These are phyloP conservation scores for Mrakia frigida DNA, from an alignment of 768 basidiomycete genomes.

Conservation along the genomic window DNA sequence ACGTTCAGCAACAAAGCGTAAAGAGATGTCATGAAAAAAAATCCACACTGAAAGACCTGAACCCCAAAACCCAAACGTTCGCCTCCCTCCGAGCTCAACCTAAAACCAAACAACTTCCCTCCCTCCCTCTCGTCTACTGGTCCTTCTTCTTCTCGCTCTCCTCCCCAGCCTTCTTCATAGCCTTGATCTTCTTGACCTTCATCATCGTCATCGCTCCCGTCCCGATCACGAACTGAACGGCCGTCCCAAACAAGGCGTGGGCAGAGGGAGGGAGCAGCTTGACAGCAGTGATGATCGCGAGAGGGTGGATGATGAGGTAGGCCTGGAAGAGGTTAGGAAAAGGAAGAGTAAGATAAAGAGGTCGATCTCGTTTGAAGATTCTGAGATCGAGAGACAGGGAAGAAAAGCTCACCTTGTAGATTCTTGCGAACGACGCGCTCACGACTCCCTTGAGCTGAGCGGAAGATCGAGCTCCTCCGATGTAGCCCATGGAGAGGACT, in stretches of 20 bases:
- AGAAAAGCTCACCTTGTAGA: conserved; percentile 5
- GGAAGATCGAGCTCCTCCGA: conserved; percentile 14
- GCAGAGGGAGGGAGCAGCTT: conserved; percentile 1
- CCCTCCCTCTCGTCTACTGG: neutral
- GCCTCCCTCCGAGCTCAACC: neutral
- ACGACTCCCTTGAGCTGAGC: conserved; percentile 12
- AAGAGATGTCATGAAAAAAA: neutral
- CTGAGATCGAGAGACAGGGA: neutral
- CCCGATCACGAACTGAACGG: conserved; percentile 14
- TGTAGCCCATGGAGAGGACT: conserved; percentile 4
- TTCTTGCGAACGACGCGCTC: neutral
- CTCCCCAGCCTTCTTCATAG: neutral
- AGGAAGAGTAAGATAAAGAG: neutral
- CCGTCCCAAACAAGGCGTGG: neutral
- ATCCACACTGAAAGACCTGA: neutral
- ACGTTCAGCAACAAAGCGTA: too few relatives aligned
- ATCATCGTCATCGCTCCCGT: neutral
- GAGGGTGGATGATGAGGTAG: conserved; percentile 8
- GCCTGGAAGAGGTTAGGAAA: neutral
- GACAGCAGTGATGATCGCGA: neutral
- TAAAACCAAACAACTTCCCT: neutral
- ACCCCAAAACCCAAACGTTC: neutral
- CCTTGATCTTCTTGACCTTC: conserved; percentile 7
- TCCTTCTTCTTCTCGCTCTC: conserved; percentile 3
- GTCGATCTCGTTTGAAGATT: neutral